Conservation (phyloP, 306 rosid species). For the Ziziphus jujuba region DNA sequence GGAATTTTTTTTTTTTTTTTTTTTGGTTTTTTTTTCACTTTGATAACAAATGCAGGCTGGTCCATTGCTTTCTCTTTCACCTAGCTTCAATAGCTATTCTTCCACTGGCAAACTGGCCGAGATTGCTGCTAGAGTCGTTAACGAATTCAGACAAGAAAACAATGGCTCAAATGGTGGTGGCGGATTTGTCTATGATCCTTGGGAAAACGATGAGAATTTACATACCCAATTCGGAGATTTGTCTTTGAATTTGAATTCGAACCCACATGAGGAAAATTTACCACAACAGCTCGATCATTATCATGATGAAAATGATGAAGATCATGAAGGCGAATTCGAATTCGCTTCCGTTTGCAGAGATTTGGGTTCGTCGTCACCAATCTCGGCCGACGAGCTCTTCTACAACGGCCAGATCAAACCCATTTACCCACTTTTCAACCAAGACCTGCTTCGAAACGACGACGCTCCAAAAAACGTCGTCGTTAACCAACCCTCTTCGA, state of each 20-base stretch:
- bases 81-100: slow-evolving; percentile 71
- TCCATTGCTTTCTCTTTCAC: slow-evolving; percentile 47
- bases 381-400: slow-evolving; percentile 86
- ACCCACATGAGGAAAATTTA: neutral
- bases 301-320: neutral
- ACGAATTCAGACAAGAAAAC: slow-evolving; percentile 41
- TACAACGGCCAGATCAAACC: slow-evolving; percentile 79
- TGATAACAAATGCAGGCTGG: slow-evolving; percentile 35
- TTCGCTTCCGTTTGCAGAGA: slow-evolving; percentile 50
- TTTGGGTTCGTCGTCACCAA: slow-evolving; percentile 40
- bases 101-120: slow-evolving; percentile 54
- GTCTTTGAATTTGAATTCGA: neutral
- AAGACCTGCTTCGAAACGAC: slow-evolving; percentile 24
- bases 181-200: neutral
- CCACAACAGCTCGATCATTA: neutral
- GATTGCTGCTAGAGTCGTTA: slow-evolving; percentile 71
- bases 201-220: neutral
- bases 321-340: slow-evolving; percentile 49
- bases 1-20: too few species aligned
- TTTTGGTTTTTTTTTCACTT: too few species aligned
- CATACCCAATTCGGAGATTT: neutral
- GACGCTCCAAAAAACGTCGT: slow-evolving; percentile 11
- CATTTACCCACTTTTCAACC: slow-evolving; percentile 58
- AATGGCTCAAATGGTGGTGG: slow-evolving; percentile 29
- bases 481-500: neutral